A percentile compares a stretch with the other conserved stretches of the same genome.
Conservation (phyloP, 352 stramenopile species). For the Pythium folliculosum region DNA sequence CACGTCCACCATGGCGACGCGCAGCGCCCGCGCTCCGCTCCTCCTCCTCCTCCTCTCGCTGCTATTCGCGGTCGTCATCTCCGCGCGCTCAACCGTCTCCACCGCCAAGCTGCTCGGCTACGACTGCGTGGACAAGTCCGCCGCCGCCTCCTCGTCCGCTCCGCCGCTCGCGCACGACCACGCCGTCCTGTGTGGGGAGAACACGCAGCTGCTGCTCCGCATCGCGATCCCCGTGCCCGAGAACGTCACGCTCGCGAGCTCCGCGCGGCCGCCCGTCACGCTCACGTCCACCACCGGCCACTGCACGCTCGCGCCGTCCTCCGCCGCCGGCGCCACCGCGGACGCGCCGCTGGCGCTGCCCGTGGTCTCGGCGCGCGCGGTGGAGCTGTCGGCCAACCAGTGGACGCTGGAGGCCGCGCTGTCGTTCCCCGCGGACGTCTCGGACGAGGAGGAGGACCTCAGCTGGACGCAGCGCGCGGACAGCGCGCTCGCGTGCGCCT, state of each 20-base stretch:
- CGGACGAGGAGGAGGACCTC: conserved; percentile 19
- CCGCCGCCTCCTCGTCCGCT: background rate
- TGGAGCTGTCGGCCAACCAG: background rate
- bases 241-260: conserved; percentile 9
- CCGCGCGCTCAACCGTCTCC: conserved; percentile 1
- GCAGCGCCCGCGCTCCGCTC: background rate
- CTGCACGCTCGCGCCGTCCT: conserved; percentile 13
- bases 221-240: conserved; percentile 16
- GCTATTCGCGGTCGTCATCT: background rate
- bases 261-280: conserved; percentile 1
- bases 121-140: conserved; percentile 10
- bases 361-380: conserved; percentile 12
- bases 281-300: conserved; percentile 10
- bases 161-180: conserved; percentile 5
- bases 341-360: conserved; percentile 13
- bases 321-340: background rate
- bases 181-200: conserved; percentile 22
- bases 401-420: conserved; percentile 24
- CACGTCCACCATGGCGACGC: background rate
- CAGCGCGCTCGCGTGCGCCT: conserved; percentile 18
- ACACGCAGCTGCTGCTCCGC: conserved; percentile 22
- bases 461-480: background rate
- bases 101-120: conserved; percentile 17
- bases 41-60: background rate
- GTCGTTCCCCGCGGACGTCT: conserved; percentile 22